Evolutionary conservation across 2,329 filamentous ascomycete genomes (phyloP), one percentile per base, ranked within the genome.

Genomic region (Monilinia aucupariae): DNA sequence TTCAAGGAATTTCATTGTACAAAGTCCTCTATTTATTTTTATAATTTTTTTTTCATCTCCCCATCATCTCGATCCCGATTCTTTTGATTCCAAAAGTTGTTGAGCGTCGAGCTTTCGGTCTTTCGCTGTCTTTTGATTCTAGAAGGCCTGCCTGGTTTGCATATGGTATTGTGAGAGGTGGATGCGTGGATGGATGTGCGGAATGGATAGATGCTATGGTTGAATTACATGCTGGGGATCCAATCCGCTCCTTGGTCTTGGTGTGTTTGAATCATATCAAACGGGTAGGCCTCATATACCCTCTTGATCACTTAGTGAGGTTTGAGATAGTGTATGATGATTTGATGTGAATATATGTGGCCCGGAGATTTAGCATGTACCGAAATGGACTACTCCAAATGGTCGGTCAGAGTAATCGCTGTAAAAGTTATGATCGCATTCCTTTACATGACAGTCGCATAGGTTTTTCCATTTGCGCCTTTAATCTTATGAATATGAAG

Each of bases 71-170:
- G 37, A 39, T 39, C 12, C 37, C 37, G 43, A 55, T 25, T 30
- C 17, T 30, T 55, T 55, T n/a, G 25, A 22, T 34, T 4, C 30
- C 12, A n/a, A 6, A 47, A 34, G 54, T 41, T 56, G 41, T 56
- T 47, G 30, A 56, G 53, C 53, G 39, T 32, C 25, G 53, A 56
- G 53, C 53, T 22, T 45, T 56, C 53, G 53, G 53, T 34, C 53
- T 39, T 37, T 39, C 15, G 37, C n/a, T n/a, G 34, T 37, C 34
- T 25, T 41, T 20, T 9, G 17, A 17, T 56, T 45, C 27, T 56
- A 45, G 39, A 56, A 9, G 6, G 12, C 39, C 27, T 48, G n/a
- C 22, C 6, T 48, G 27, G 27, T 30, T 30, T 30, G 27, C 15
- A 39, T 39, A 15, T 39, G 5, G 12, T 48, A 48, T 27, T 47